Evolutionary conservation across 768 basidiomycete species (phyloP).

Genomic region (Imleria badia): DNA sequence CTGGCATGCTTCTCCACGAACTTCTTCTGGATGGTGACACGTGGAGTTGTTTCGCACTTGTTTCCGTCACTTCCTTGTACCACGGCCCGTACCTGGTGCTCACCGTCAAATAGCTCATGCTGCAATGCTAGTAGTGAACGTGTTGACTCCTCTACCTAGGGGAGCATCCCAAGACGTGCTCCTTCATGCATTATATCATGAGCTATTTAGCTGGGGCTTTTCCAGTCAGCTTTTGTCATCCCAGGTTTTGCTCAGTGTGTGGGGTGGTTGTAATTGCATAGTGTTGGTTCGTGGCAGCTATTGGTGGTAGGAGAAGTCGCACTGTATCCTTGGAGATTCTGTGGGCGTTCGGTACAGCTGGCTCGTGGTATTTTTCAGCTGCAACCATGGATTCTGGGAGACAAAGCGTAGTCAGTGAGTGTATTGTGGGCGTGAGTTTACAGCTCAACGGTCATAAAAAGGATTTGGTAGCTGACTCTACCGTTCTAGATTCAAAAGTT

Average conservation of each 20-base stretch:
- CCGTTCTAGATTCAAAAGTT: background rate
- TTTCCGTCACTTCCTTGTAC: background rate
- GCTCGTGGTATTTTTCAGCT: background rate
- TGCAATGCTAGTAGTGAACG: constrained; percentile 3
- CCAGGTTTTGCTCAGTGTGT: background rate
- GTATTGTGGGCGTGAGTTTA: background rate
- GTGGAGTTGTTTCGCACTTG: background rate
- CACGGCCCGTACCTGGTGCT: background rate
- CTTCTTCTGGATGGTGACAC: background rate
- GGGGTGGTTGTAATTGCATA: background rate
- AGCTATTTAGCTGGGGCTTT: too few species aligned
- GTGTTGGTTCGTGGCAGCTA: background rate
- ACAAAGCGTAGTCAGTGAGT: background rate
- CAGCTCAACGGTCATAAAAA: background rate
- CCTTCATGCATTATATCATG: constrained; percentile 11
- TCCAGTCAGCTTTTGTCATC: background rate
- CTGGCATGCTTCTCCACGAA: background rate
- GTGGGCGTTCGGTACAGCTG: background rate
- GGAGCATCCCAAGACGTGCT: background rate
- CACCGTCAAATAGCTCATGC: constrained; percentile 10
- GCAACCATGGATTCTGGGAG: background rate
- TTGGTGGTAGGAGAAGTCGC: background rate
- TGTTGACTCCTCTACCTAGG: background rate
- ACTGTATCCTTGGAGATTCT: background rate
- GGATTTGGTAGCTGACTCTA: background rate